These are phyloP conservation scores for Poa annua DNA, from an alignment of 176 grass and related monocot species.

Conservation along the genomic window DNA sequence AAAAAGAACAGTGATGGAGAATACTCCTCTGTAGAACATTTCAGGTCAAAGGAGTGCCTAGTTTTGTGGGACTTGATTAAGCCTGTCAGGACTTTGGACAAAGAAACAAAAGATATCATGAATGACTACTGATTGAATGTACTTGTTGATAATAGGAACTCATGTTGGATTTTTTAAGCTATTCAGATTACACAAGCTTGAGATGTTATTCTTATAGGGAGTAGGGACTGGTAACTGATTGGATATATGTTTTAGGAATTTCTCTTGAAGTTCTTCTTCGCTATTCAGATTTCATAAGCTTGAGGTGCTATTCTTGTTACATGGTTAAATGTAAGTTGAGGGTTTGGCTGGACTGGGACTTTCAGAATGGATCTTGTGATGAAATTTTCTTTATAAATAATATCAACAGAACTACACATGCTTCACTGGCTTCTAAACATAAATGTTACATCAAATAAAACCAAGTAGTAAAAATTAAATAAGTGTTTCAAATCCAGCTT, in stretches of 20 bases:
- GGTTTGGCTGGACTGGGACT: background rate
- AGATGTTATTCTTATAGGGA: background rate
- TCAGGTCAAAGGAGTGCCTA: background rate
- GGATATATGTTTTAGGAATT: background rate
- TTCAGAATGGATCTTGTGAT: background rate
- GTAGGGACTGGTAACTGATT: background rate
- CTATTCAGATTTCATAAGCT: conserved; percentile 11
- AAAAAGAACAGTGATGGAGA: background rate
- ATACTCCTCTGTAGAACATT: background rate
- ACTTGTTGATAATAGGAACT: background rate
- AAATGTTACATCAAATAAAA: background rate
- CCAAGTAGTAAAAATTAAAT: background rate
- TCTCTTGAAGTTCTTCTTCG: no score
- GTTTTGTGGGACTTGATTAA: background rate
- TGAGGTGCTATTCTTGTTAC: background rate
- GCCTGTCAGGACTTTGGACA: background rate
- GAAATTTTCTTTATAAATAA: background rate
- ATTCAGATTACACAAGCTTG: background rate
- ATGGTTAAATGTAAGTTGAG: background rate
- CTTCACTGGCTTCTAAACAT: conserved; percentile 1
- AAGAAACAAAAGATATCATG: background rate
- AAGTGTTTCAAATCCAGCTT: conserved; percentile 41
- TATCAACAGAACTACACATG: background rate
- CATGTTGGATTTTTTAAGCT: background rate
- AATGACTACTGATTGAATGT: background rate